Percentiles rank a stretch among this genome's conserved stretches.
phyloP scores from a whole-genome alignment of 495 filamentous ascomycete species.

The Hypoxylon trugodes region DNA sequence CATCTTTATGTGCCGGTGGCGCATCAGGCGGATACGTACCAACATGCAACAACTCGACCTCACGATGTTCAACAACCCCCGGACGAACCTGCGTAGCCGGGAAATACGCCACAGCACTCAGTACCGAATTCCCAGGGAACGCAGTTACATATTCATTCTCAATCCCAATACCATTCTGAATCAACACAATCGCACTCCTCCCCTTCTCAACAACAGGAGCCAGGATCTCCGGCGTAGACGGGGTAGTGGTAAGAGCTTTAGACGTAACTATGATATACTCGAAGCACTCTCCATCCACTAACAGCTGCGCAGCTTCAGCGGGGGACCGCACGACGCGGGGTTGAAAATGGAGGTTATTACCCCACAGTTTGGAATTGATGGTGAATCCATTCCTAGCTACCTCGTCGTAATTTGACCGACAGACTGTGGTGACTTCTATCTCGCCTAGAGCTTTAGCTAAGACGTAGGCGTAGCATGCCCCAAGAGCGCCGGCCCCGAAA shows the following conservation, averaged over 20 bases:
- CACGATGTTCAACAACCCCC: conserved; percentile 43
- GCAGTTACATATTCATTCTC: conserved; percentile 54
- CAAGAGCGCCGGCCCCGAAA: conserved; percentile 63
- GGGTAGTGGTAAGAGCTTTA: conserved; percentile 50
- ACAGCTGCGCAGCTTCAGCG: conserved; percentile 45
- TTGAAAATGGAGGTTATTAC: conserved; percentile 47
- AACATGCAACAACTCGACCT: conserved; percentile 53
- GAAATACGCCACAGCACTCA: conserved; percentile 60
- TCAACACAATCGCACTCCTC: conserved; percentile 58
- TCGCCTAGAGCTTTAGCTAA: conserved; percentile 53
- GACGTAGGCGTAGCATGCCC: conserved; percentile 58
- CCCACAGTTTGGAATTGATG: conserved; percentile 59
- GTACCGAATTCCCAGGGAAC: conserved; percentile 57
- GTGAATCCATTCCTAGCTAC: conserved; percentile 58
- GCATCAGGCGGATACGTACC: conserved; percentile 56
- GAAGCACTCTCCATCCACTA: conserved; percentile 35
- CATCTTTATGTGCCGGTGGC: conserved; percentile 32
- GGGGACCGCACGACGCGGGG: conserved; percentile 53
- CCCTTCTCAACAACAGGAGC: conserved; percentile 49
- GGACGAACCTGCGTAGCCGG: conserved; percentile 55
- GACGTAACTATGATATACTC: conserved; percentile 64
- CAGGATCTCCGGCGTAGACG: conserved; percentile 50
- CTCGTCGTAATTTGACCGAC: conserved; percentile 64
- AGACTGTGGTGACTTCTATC: conserved; percentile 56
- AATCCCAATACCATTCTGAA: conserved; percentile 66